Percentiles rank a stretch among this genome's conserved stretches.
phyloP scores from a whole-genome alignment of 2,329 filamentous ascomycete species.

The Cladophialophora psammophila region DNA sequence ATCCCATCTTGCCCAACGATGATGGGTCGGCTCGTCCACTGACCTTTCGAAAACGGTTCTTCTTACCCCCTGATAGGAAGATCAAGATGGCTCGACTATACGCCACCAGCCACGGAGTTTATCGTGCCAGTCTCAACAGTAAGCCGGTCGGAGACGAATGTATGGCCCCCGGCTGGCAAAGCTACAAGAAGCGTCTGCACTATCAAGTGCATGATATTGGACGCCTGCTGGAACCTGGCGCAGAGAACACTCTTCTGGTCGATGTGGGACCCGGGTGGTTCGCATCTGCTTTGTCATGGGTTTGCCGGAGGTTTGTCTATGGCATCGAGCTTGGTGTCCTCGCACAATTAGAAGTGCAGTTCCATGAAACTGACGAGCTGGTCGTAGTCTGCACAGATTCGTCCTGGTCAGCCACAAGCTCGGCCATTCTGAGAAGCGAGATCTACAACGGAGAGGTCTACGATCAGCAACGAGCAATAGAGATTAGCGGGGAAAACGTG shows the following conservation, averaged over 20 bases:
- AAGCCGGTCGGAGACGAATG: constrained; percentile 49
- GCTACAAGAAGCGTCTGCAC: constrained; percentile 58
- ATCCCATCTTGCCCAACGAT: constrained; percentile 36
- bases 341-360: constrained; percentile 43
- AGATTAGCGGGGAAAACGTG: constrained; percentile 42
- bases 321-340: constrained; percentile 42
- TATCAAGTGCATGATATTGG: constrained; percentile 64
- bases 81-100: constrained; percentile 52
- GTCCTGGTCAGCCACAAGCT: constrained; percentile 40
- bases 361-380: constrained; percentile 33
- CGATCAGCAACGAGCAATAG: constrained; percentile 49
- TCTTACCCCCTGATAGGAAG: constrained; percentile 3
- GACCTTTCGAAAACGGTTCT: constrained; percentile 48
- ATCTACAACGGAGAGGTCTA: constrained; percentile 64
- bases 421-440: constrained; percentile 46
- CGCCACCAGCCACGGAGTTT: constrained; percentile 57
- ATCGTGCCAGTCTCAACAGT: constrained; percentile 59
- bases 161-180: constrained; percentile 62
- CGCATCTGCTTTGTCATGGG: constrained; percentile 45
- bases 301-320: constrained; percentile 40
- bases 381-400: constrained; percentile 36
- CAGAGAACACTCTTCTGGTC: constrained; percentile 51
- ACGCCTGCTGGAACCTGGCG: constrained; percentile 46
- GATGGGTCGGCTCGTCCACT: constrained; percentile 43
- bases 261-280: constrained; percentile 62